Evolutionary conservation across 345 rosid species (phyloP), one percentile per base, ranked within the genome.

Genomic region (Pugionium dolabratum): DNA sequence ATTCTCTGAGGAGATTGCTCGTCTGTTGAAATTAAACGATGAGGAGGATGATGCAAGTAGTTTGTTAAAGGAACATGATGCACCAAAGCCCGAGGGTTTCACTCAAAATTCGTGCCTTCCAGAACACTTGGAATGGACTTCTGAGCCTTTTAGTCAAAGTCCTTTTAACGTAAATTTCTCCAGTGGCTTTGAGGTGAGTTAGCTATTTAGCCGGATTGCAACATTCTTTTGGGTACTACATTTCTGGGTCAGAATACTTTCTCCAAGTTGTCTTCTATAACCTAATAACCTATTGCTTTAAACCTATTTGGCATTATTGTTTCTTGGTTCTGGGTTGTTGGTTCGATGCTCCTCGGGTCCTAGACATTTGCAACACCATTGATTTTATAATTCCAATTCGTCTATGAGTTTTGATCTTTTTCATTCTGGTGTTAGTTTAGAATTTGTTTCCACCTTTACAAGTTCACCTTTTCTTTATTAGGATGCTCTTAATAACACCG

Each of bases 1-100:
- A 1, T 85, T 81, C 75, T 78, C 90, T 1, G 82, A 81, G 58
- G 93, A 85, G 47, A 78, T 91, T 41, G 74, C 71, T 51, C 85
- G 85, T 47, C 51, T 82, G 53, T 52, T 88, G 76, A 90, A 84
- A 55, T 59, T 83, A 10, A 64, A 55, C 1, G 84, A 86, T 4
- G 94, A 83, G 70, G 82, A 88, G 75, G 98, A 88, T 71, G 98
- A 91, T 80, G 96, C 96, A 4, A 83, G 79, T 37, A 91, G 98
- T 75, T 41, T 79, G 51, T 75, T 88, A 34, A 75, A 79, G 54
- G 84, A 73, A 59, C 70, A 71, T 5, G 36, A 79, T 33, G 67
- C 54, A 50, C 52, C 79, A 58, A 81, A 85, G 73, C 78, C 86
- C 1, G 86, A 67, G 18, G 72, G 54, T 54, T 78, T 76, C 49